These are phyloP conservation scores for Penicillium samsonianum DNA, from an alignment of 495 filamentous ascomycete species.

Conservation along the genomic window DNA sequence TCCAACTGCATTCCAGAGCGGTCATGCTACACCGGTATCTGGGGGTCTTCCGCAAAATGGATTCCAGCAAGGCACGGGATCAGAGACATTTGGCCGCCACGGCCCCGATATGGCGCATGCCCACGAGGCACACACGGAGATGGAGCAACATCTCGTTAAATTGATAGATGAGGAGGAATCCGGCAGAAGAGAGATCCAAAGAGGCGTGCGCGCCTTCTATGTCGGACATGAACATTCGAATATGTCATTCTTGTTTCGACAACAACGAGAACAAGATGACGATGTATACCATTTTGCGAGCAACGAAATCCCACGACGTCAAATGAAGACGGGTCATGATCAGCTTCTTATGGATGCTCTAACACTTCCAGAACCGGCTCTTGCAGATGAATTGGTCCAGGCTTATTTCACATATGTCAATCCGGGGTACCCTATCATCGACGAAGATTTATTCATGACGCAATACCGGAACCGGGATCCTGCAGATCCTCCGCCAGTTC, in stretches of 20 bases:
- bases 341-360: slow-evolving; percentile 52
- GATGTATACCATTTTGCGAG: slow-evolving; percentile 51
- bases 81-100: slow-evolving; percentile 32
- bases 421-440: slow-evolving; percentile 47
- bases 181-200: slow-evolving; percentile 44
- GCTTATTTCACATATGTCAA: slow-evolving; percentile 50
- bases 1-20: slow-evolving; percentile 32
- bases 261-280: slow-evolving; percentile 48
- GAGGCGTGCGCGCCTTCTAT: slow-evolving; percentile 51
- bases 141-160: slow-evolving; percentile 49
- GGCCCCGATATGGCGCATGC: slow-evolving; percentile 34
- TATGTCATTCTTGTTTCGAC: slow-evolving; percentile 54
- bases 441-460: slow-evolving; percentile 50
- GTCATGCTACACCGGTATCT: slow-evolving; percentile 24
- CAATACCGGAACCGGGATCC: slow-evolving; percentile 51
- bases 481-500: slow-evolving; percentile 45
- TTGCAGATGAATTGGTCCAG: slow-evolving; percentile 50
- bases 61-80: slow-evolving; percentile 23
- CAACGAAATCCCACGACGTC: slow-evolving; percentile 49
- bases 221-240: slow-evolving; percentile 54
- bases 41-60: slow-evolving; percentile 27
- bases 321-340: slow-evolving; percentile 48
- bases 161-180: slow-evolving; percentile 50
- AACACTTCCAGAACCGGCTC: slow-evolving; percentile 45
- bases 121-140: slow-evolving; percentile 39